phyloP scores from a whole-genome alignment of 352 stramenopile species.

The Pythium folliculosum region DNA sequence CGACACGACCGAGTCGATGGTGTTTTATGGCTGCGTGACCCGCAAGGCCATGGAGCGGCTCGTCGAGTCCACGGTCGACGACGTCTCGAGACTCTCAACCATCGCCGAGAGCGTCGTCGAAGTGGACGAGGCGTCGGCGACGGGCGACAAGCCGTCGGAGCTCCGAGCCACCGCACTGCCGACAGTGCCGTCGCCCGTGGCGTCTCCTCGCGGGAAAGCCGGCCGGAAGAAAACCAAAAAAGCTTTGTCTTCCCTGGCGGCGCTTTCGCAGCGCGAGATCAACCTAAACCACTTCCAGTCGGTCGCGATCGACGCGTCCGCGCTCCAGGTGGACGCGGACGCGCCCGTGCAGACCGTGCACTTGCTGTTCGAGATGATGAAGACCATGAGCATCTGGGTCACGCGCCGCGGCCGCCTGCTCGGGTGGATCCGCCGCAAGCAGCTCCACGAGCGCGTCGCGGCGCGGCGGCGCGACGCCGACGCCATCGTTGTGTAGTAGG shows the following conservation, averaged over 20 bases:
- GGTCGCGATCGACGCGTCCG: slow-evolving; percentile 45
- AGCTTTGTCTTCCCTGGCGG: background rate
- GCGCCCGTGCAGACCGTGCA: slow-evolving; percentile 63
- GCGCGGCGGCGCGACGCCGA: slow-evolving; percentile 31
- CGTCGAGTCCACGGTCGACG: slow-evolving; percentile 17
- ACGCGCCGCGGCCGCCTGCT: slow-evolving; percentile 49
- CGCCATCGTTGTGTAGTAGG: slow-evolving; percentile 20
- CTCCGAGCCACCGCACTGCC: slow-evolving; percentile 1
- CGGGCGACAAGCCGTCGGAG: background rate
- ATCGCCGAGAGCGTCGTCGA: slow-evolving; percentile 17
- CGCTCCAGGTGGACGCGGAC: slow-evolving; percentile 56
- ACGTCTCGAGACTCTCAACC: slow-evolving; percentile 6
- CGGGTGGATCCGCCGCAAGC: slow-evolving; percentile 51
- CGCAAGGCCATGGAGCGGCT: slow-evolving; percentile 29
- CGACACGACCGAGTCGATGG: slow-evolving; percentile 35
- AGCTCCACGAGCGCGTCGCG: slow-evolving; percentile 42
- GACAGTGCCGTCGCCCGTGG: background rate
- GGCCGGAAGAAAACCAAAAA: background rate
- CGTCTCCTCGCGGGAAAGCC: background rate
- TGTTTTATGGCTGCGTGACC: slow-evolving; percentile 52
- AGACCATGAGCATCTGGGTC: slow-evolving; percentile 35
- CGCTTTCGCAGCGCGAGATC: slow-evolving; percentile 15
- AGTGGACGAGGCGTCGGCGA: background rate
- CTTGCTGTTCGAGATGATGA: slow-evolving; percentile 74
- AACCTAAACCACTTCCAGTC: slow-evolving; percentile 29